phyloP scores from a whole-genome alignment of 2,329 filamentous ascomycete species.

The Fusarium citri region DNA sequence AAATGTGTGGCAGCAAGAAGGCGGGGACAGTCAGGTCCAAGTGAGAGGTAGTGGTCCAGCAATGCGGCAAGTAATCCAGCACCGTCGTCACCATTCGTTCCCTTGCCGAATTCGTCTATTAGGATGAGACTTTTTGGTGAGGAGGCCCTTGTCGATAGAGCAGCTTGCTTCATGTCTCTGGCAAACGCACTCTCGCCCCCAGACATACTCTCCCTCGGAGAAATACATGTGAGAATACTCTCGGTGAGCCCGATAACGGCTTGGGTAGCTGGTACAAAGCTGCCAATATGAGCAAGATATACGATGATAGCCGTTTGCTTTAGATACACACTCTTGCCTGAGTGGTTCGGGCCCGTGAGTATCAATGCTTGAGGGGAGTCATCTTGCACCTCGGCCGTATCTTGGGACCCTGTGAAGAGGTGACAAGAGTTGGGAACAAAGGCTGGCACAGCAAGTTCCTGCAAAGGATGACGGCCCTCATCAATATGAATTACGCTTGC shows the following conservation, averaged over 20 bases:
- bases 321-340: constrained; percentile 94
- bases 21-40: constrained; percentile 62
- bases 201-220: constrained; percentile 74
- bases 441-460: constrained; percentile 82
- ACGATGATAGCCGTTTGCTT: constrained; percentile 93
- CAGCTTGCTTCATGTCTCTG: constrained; percentile 88
- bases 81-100: constrained; percentile 68
- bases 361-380: constrained; percentile 72
- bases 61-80: constrained; percentile 69
- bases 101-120: constrained; percentile 90
- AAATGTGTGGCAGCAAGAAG: constrained; percentile 72
- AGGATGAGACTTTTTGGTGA: constrained; percentile 83
- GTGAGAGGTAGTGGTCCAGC: constrained; percentile 65
- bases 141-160: constrained; percentile 78
- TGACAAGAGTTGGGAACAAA: constrained; percentile 86
- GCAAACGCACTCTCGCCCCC: constrained; percentile 72
- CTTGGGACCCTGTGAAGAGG: constrained; percentile 70
- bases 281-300: constrained; percentile 92
- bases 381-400: neutral
- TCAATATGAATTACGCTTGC: constrained; percentile 79
- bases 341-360: constrained; percentile 94
- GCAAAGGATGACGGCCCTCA: constrained; percentile 86
- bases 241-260: constrained; percentile 89
- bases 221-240: constrained; percentile 88
- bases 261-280: constrained; percentile 84